Evolutionary conservation across 1,139 yeast species (phyloP).

Genomic region (Candida anutae): DNA sequence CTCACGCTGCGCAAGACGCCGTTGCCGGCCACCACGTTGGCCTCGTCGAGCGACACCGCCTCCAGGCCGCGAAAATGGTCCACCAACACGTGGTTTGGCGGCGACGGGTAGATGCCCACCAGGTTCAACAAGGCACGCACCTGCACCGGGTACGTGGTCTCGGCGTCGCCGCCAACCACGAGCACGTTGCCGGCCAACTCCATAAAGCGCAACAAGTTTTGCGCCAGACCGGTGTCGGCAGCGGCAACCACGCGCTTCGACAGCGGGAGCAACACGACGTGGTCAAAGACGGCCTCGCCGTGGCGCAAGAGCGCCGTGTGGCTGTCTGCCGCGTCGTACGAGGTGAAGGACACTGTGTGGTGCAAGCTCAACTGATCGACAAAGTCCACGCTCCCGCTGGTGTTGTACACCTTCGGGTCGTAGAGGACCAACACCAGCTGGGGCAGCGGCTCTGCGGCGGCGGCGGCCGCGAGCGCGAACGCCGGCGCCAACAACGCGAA

Average conservation of each 20-base stretch:
- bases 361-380: no score
- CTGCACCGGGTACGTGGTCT: slow-evolving; percentile 51
- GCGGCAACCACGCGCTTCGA: slow-evolving; percentile 25
- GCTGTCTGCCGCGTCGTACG: slow-evolving; percentile 22
- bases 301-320: slow-evolving; percentile 17
- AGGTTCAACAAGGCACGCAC: slow-evolving; percentile 64
- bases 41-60: slow-evolving; percentile 15
- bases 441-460: no score
- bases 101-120: slow-evolving; percentile 79
- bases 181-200: slow-evolving; percentile 68
- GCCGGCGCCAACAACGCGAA: no score
- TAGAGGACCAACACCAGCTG: no score
- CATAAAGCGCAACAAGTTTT: slow-evolving; percentile 40
- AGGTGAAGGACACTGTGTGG: slow-evolving; percentile 1
- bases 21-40: slow-evolving; percentile 17
- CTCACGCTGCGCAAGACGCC: slow-evolving; percentile 15
- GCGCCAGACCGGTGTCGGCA: slow-evolving; percentile 25
- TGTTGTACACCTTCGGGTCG: no score
- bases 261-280: slow-evolving; percentile 33
- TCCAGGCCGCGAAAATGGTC: slow-evolving; percentile 57
- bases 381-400: no score
- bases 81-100: slow-evolving; percentile 56
- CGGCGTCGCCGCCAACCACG: slow-evolving; percentile 48
- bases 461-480: no score
- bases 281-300: slow-evolving; percentile 20